Evolutionary conservation across 140 eudicot species (phyloP).

Genomic region (Bidens hawaiensis): DNA sequence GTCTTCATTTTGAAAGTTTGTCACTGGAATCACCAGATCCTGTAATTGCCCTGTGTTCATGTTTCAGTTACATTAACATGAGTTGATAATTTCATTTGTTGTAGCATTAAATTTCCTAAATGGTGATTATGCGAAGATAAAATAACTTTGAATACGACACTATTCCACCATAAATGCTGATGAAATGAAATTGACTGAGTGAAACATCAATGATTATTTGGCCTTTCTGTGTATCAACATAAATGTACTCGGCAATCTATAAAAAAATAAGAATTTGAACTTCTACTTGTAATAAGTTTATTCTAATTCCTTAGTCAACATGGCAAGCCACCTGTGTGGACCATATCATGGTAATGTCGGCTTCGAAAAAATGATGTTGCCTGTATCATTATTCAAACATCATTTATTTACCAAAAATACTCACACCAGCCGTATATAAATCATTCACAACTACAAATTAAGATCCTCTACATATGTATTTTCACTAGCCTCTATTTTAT

Average conservation of each 20-base stretch:
- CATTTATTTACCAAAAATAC: not conserved
- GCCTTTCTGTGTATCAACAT: not conserved
- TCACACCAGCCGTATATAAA: not conserved
- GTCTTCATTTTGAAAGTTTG: slow-evolving; percentile 74
- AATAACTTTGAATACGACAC: not conserved
- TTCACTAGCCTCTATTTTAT: not conserved
- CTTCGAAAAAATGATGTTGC: not conserved
- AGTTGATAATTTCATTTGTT: not conserved
- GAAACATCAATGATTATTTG: not conserved
- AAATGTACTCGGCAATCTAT: not conserved
- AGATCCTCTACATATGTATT: not conserved
- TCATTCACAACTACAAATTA: not conserved
- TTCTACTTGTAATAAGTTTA: not conserved
- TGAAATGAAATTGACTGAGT: not conserved
- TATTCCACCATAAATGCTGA: not conserved
- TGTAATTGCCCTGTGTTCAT: slow-evolving; percentile 52
- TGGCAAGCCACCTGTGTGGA: not conserved
- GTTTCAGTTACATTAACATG: slow-evolving; percentile 14
- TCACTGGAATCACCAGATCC: slow-evolving; percentile 80
- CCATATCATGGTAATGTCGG: not conserved
- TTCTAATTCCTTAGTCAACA: not conserved
- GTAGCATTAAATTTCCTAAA: not conserved
- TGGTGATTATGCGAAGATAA: not conserved
- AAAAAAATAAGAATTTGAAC: not conserved
- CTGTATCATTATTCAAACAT: not conserved